Conservation (phyloP, 805 yeast genomes). For the Scheffersomyces spartinae region DNA sequence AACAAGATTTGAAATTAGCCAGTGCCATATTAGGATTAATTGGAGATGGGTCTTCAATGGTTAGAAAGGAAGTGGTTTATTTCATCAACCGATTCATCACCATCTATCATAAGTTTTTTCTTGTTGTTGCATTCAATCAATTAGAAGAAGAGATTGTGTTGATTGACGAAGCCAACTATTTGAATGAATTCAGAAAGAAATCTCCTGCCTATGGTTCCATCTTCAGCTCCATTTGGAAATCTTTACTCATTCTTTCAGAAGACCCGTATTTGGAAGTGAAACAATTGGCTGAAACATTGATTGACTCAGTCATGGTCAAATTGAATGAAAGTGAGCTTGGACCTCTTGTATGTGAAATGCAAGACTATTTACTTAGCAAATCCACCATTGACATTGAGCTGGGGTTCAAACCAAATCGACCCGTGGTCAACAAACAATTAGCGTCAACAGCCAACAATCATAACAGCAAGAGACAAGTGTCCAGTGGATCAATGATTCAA, state of each 20-base stretch:
- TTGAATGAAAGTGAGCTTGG: conserved; percentile 57
- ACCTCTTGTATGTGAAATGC: conserved; percentile 55
- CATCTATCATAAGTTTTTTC: conserved; percentile 59
- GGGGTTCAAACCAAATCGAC: conserved; percentile 27
- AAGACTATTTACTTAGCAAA: conserved; percentile 46
- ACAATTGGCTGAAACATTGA: conserved; percentile 57
- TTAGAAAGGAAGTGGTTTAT: conserved; percentile 72
- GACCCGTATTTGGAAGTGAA: conserved; percentile 84
- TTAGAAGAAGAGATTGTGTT: conserved; percentile 68
- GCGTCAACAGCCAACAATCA: too few species aligned
- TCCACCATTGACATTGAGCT: conserved; percentile 27
- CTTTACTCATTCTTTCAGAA: conserved; percentile 64
- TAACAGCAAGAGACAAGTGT: conserved; percentile 10
- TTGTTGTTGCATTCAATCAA: conserved; percentile 80
- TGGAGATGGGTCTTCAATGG: conserved; percentile 84
- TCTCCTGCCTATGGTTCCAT: conserved; percentile 82
- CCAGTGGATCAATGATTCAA: conserved; percentile 12
- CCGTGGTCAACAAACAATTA: conserved; percentile 23
- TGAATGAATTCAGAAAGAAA: conserved; percentile 52
- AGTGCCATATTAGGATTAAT: conserved; percentile 54
- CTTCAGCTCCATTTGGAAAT: conserved; percentile 80
- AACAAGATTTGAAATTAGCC: conserved; percentile 62
- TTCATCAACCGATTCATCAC: conserved; percentile 66
- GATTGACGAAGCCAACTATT: conserved; percentile 46
- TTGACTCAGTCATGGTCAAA: conserved; percentile 59